phyloP scores from a whole-genome alignment of 2,329 filamentous ascomycete genomes.

The Apiospora hydei region DNA sequence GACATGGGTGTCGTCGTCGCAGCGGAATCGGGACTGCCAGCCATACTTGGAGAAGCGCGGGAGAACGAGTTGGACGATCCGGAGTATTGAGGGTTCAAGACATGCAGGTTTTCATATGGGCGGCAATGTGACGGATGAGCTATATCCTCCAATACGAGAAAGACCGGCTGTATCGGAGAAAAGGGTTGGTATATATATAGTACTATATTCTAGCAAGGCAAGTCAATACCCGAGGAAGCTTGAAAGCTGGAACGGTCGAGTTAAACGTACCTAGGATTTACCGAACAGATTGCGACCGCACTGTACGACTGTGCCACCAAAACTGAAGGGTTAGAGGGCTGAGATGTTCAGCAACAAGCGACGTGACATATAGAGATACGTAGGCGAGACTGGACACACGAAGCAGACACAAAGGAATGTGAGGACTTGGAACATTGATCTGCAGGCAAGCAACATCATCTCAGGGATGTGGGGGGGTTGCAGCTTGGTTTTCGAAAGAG shows the following conservation, averaged over 20 bases:
- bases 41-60: neutral
- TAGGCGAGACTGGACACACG: neutral
- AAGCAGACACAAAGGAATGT: neutral
- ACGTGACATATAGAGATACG: neutral
- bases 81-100: neutral
- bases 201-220: neutral
- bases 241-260: neutral
- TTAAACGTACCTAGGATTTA: neutral
- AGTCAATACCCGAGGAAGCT: neutral
- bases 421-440: neutral
- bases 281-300: neutral
- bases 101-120: neutral
- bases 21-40: slow-evolving; percentile 28
- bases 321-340: neutral
- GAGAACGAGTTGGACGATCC: neutral
- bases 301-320: neutral
- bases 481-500: neutral
- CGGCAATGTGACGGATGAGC: neutral
- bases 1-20: slow-evolving; percentile 37
- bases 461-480: slow-evolving; percentile 5
- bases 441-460: neutral
- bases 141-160: neutral
- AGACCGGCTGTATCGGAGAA: neutral
- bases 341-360: neutral
- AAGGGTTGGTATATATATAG: neutral